phyloP scores from a whole-genome alignment of 805 yeast genomes.

The Maudiozyma turicensis region DNA sequence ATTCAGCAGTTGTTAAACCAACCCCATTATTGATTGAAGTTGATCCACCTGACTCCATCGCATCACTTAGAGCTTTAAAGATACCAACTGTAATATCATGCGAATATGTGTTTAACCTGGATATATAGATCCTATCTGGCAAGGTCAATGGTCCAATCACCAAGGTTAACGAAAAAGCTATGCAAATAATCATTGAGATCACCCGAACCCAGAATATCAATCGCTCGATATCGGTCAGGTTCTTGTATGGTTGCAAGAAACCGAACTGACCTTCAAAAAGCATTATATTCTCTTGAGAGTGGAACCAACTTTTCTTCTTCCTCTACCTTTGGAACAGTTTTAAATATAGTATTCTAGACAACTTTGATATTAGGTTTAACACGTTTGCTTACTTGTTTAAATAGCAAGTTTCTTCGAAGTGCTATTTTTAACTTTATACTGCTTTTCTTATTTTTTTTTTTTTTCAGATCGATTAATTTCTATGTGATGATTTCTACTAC shows the following conservation, averaged over 20 bases:
- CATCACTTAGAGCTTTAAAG: constrained; percentile 14
- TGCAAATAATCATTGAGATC: constrained; percentile 12
- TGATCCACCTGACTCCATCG: constrained; percentile 18
- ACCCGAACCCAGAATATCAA: constrained; percentile 16
- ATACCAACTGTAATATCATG: constrained; percentile 21
- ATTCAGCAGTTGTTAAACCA: constrained; percentile 26
- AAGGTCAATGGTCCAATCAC: constrained; percentile 14
- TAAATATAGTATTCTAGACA: too few relatives aligned
- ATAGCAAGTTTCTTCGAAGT: too few relatives aligned
- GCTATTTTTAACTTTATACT: too few relatives aligned
- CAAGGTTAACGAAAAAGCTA: constrained; percentile 14
- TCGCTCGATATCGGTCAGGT: constrained; percentile 18
- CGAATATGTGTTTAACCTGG: constrained; percentile 17
- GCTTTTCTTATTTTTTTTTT: too few relatives aligned
- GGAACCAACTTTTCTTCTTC: background rate
- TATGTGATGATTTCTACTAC: too few relatives aligned
- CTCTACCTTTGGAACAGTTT: background rate
- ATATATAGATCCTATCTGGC: constrained; percentile 17
- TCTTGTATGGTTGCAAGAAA: constrained; percentile 12
- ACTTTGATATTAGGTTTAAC: too few relatives aligned
- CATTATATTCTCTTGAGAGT: background rate
- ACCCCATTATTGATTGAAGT: constrained; percentile 23
- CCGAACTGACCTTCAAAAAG: background rate
- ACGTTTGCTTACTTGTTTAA: too few relatives aligned
- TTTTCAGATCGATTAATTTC: too few relatives aligned